Evolutionary conservation across 2,329 filamentous ascomycete species (phyloP).

Genomic region (Pseudogymnoascus sp.): DNA sequence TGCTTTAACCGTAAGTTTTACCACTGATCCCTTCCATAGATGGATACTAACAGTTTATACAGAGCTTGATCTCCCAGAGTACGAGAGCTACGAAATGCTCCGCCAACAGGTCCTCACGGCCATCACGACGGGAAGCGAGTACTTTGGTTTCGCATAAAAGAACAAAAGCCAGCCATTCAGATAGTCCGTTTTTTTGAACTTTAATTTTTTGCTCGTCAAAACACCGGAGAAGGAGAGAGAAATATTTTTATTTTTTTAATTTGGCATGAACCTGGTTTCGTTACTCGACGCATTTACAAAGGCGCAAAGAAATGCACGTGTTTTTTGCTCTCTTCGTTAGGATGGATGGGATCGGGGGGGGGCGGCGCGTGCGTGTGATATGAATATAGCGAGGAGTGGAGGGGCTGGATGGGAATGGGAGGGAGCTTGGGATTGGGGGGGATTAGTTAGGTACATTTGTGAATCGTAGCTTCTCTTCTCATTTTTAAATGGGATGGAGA

Average conservation of each 20-base stretch:
- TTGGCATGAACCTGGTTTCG: neutral
- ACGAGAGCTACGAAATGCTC: conserved; percentile 88
- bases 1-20: conserved; percentile 91
- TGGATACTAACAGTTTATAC: conserved; percentile 19
- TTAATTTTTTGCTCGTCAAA: neutral
- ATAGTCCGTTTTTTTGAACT: neutral
- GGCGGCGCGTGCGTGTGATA: neutral
- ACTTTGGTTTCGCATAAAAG: conserved; percentile 85
- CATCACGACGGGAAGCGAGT: conserved; percentile 96
- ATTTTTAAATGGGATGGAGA: neutral
- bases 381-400: conserved; percentile 3
- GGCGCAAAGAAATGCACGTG: conserved; percentile 4
- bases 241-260: neutral
- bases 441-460: conserved; percentile 1
- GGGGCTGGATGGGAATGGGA: neutral
- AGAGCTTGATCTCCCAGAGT: conserved; percentile 98
- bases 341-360: neutral
- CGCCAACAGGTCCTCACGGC: conserved; percentile 85
- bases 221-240: neutral
- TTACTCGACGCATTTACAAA: conserved; percentile 7
- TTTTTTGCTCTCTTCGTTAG: conserved; percentile 2
- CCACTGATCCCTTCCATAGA: conserved; percentile 10
- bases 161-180: neutral
- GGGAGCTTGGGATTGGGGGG: neutral
- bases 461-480: neutral